Conservation (phyloP, 164 flowering plant genomes). For the Nelumbo lutea region DNA sequence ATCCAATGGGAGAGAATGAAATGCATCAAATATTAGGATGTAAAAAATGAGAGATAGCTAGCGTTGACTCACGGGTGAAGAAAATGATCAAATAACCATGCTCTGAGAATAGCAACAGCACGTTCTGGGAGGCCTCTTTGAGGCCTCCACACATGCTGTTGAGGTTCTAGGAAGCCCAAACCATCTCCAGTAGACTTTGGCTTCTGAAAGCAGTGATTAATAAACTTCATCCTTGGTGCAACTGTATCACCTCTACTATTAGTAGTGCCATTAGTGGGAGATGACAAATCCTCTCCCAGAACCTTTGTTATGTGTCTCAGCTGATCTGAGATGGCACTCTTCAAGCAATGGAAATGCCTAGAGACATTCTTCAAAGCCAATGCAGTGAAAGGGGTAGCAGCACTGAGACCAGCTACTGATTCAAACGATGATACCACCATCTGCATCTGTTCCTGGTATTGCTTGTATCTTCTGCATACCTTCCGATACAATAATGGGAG, state of each 20-base stretch:
- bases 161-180: slow-evolving; percentile 41
- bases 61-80: slow-evolving; percentile 81
- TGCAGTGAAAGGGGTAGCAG: slow-evolving; percentile 69
- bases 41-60: slow-evolving; percentile 1
- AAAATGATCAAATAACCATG: slow-evolving; percentile 96
- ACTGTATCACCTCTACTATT: slow-evolving; percentile 28
- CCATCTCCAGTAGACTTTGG: slow-evolving; percentile 27
- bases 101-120: slow-evolving; percentile 70
- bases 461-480: slow-evolving; percentile 76
- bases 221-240: slow-evolving; percentile 30
- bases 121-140: slow-evolving; percentile 96
- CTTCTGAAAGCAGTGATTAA: slow-evolving; percentile 36
- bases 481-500: slow-evolving; percentile 13
- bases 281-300: slow-evolving; percentile 53
- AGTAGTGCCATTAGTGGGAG: slow-evolving; percentile 28
- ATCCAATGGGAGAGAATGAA: not conserved
- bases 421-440: slow-evolving; percentile 85
- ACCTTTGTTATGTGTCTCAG: slow-evolving; percentile 35
- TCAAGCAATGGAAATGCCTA: slow-evolving; percentile 56
- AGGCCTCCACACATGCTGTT: slow-evolving; percentile 79
- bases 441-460: slow-evolving; percentile 80
- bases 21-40: not conserved
- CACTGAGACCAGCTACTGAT: slow-evolving; percentile 68
- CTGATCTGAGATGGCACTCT: slow-evolving; percentile 58
- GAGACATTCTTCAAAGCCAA: slow-evolving; percentile 58